Conservation (phyloP, 2,329 filamentous ascomycete species). For the Neonectria punicea region DNA sequence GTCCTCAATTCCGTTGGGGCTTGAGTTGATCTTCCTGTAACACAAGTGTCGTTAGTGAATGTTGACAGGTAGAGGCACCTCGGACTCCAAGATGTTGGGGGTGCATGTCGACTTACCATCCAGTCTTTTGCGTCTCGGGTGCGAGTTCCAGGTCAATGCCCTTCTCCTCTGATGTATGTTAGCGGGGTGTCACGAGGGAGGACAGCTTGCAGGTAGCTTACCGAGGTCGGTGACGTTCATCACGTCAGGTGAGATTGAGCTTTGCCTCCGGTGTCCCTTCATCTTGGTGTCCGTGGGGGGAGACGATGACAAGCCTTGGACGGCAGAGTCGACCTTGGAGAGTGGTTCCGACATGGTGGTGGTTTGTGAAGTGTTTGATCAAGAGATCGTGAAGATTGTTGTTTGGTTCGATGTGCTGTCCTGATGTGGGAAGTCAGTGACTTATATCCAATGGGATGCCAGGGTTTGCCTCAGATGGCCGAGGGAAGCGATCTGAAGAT, state of each 20-base stretch:
- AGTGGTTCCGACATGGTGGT: slow-evolving; percentile 65
- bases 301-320: slow-evolving; percentile 79
- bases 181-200: slow-evolving; percentile 15
- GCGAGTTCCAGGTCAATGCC: slow-evolving; percentile 78
- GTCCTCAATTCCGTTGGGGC: slow-evolving; percentile 81
- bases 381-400: slow-evolving; percentile 33
- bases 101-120: slow-evolving; percentile 73
- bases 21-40: slow-evolving; percentile 91
- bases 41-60: slow-evolving; percentile 22
- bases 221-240: slow-evolving; percentile 85
- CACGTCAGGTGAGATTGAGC: slow-evolving; percentile 76
- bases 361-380: slow-evolving; percentile 38
- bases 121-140: slow-evolving; percentile 85
- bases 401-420: slow-evolving; percentile 27
- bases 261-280: slow-evolving; percentile 73
- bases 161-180: slow-evolving; percentile 71
- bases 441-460: neutral
- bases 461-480: neutral
- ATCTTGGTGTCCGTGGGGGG: slow-evolving; percentile 67
- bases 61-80: neutral
- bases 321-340: slow-evolving; percentile 91
- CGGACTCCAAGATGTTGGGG: too few relatives aligned
- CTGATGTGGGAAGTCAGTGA: slow-evolving; percentile 22
- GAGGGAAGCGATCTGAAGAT: neutral
- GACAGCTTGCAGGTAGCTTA: slow-evolving; percentile 57